Evolutionary conservation across 345 rosid species (phyloP), one percentile per base, ranked within the genome.

Genomic region (Rhodomyrtus tomentosa): DNA sequence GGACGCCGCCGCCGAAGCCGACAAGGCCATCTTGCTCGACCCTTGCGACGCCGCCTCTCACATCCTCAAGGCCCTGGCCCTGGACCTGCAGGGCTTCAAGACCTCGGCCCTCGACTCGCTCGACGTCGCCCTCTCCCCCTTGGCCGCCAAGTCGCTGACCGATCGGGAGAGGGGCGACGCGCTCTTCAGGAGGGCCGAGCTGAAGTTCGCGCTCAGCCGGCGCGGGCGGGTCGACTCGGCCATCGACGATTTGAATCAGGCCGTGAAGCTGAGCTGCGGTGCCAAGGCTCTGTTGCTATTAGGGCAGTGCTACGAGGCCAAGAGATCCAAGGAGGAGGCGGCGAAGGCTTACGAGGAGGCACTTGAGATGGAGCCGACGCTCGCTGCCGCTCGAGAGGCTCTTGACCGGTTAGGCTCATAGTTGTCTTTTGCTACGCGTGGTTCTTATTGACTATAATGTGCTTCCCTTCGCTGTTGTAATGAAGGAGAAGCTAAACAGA

Each of bases 91-190:
- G 62, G 94, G 96, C 4, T 91, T 87, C 89, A 89, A 88, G 84
- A 88, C 93, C 84, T 91, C 95, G 73, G 96, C 96, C 16, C 91
- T 93, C 53, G 95, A 92, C 15, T 91, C 96, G 13, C 83, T 93
- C 58, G 90, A 91, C 84, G 83, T 86, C 25, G 96, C 96, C 49
- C 91, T 93, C 83, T 91, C 95, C 18, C 92, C 91, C 49, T 84
- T 90, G 3, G 92, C 94, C 62, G 85, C 86, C 42, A 90, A 86
- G 89, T 91, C 92, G n/a, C 85, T 93, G 87, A 89, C 80, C 55
- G 90, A 85, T 32, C 40, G 1, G 15, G 96, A 93, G 89, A 80
- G 72, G 50, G 94, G 91, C n/a, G 95, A 92, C 55, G 96, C 96
- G 81, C 85, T 93, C 52, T 81, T 89, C 68, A 91, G 89, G 91